Evolutionary conservation across 2,329 filamentous ascomycete genomes (phyloP).

Genomic region (Venturiaceae sp.): DNA sequence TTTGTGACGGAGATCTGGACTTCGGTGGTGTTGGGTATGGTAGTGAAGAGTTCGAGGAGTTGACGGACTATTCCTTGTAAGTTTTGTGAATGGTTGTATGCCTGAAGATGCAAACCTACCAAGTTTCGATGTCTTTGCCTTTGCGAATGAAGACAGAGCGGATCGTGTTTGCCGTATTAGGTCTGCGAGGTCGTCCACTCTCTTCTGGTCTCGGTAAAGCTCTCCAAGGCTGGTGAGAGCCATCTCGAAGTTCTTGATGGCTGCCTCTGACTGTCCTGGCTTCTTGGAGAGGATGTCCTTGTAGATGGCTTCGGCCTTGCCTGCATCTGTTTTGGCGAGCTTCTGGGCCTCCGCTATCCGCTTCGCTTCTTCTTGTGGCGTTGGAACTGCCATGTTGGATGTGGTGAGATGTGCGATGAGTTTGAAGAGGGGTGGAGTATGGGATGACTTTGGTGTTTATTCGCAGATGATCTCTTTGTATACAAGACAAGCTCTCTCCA

Average conservation of each 20-base stretch:
- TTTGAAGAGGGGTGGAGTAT: not conserved
- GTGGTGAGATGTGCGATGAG: not conserved
- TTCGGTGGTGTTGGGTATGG: conserved; percentile 90
- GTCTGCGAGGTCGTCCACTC: conserved; percentile 71
- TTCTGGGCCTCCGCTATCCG: conserved; percentile 84
- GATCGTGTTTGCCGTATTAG: conserved; percentile 84
- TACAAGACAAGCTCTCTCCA: too few species aligned
- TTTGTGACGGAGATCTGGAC: conserved; percentile 92
- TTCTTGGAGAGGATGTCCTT: conserved; percentile 81
- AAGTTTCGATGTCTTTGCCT: conserved; percentile 97
- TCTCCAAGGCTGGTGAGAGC: conserved; percentile 83
- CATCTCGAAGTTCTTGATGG: conserved; percentile 83
- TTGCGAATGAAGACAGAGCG: conserved; percentile 90
- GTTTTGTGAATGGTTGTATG: not conserved
- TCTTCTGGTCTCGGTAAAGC: conserved; percentile 85
- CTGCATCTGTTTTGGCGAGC: conserved; percentile 68
- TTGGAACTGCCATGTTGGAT: conserved; percentile 2
- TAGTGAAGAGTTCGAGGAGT: conserved; percentile 87
- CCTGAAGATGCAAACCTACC: conserved; percentile 43
- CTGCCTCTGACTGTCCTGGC: conserved; percentile 74
- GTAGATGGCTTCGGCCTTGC: conserved; percentile 79
- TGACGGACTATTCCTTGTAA: conserved; percentile 62
- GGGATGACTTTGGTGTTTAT: too few species aligned
- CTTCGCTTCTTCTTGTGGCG: conserved; percentile 38
- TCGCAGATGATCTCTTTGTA: too few species aligned